Evolutionary conservation across 208 protist species (phyloP), one percentile per base, ranked within the genome.

Genomic region (Herpetomonas muscarum): DNA sequence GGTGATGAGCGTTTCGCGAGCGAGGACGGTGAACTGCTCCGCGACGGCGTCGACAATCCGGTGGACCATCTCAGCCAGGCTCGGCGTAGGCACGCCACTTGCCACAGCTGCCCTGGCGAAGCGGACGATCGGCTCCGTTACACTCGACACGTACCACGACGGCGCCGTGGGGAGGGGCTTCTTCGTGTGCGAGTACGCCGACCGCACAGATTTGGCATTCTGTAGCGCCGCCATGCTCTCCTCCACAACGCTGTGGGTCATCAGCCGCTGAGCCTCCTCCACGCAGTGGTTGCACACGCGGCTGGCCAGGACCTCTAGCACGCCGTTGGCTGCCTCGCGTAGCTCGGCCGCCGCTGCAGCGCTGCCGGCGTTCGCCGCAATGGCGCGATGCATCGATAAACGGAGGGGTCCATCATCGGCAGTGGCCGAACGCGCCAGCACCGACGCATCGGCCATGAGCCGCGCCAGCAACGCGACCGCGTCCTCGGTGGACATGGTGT

Each of bases 1-100:
- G 0, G 81, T 75, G 25, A 93, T 44, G 2, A 96, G 77, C 19
- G 81, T 90, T 24, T 96, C 85, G 34, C 63, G 67, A 3, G 84
- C 79, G 13, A 93, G 55, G 5, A 42, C 31, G 30, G 66, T 61
- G 51, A 92, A 93, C 28, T 79, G 64, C 0, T 15, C 44, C 2
- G 68, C 45, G 1, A 92, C 52, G 19, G 54, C 54, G 5, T 71
- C 61, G 4, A 55, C 59, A 17, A 79, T 49, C 10, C 31, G 31
- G 3, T 46, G 30, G 3, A 58, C 50, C 21, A 44, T 19, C 3
- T 5, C 12, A 6, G 24, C 19, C 22, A 53, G 34, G 9, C 49
- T 22, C 6, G 1, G 30, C 3, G 36, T 36, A n/a, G 5, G 28
- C n/a, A 68, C 54, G 22, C 56, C 63, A 50, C 64, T 63, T 6